Conservation (phyloP, 805 yeast species). For the Debaryomyces tyrocola region DNA sequence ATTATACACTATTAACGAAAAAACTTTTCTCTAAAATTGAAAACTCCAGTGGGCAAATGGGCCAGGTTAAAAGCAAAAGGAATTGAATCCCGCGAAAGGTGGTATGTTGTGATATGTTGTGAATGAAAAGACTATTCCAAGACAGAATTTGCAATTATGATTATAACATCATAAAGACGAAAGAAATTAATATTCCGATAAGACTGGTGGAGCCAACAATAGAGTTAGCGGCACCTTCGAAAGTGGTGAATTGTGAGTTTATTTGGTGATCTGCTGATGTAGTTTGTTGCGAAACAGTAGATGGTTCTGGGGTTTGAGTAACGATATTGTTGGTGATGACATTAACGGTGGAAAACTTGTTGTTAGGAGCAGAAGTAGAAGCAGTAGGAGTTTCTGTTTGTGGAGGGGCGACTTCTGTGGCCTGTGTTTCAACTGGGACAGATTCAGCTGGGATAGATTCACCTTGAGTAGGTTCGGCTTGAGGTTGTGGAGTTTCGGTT, state of each 20-base stretch:
- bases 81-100: no score
- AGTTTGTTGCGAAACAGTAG: conserved; percentile 13
- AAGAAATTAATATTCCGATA: conserved; percentile 21
- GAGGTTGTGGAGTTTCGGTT: background rate
- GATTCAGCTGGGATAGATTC: conserved; percentile 2
- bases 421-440: background rate
- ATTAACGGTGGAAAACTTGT: conserved; percentile 27
- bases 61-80: no score
- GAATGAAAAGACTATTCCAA: no score
- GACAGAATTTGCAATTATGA: no score
- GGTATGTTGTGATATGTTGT: no score
- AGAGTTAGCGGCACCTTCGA: conserved; percentile 29
- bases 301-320: conserved; percentile 29
- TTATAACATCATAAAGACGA: conserved; percentile 13
- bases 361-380: conserved; percentile 8
- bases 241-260: conserved; percentile 16
- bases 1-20: no score
- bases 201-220: conserved; percentile 21
- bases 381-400: conserved; percentile 2
- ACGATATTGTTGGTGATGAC: conserved; percentile 44
- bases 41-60: no score
- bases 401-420: background rate
- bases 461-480: background rate
- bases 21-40: no score
- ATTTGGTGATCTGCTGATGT: conserved; percentile 10